Evolutionary conservation across 2,329 filamentous ascomycete genomes (phyloP).

Genomic region (Apiospora malaysiana): DNA sequence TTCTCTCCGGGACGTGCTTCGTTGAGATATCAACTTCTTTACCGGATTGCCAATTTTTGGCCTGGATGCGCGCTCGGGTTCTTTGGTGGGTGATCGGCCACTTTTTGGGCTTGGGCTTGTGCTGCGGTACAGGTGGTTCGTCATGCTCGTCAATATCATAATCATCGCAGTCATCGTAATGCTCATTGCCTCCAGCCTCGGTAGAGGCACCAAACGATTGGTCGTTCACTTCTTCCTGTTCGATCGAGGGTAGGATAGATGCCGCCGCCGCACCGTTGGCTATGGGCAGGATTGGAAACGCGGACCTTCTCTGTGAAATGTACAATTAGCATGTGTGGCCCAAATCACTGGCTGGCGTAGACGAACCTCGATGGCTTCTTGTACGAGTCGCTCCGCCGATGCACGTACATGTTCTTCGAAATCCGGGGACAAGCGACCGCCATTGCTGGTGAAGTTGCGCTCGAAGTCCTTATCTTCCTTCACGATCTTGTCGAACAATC

Average conservation of each 20-base stretch:
- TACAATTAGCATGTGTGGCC: background rate
- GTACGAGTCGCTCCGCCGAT: background rate
- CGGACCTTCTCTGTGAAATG: background rate
- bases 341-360: background rate
- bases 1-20: background rate
- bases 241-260: background rate
- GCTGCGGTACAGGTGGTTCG: background rate
- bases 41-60: slow-evolving; percentile 37
- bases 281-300: background rate
- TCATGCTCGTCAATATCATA: background rate
- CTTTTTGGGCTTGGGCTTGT: background rate
- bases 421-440: background rate
- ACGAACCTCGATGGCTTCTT: background rate
- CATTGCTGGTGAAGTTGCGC: background rate
- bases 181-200: slow-evolving; percentile 25
- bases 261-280: background rate
- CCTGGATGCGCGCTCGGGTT: slow-evolving; percentile 32
- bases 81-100: slow-evolving; percentile 31
- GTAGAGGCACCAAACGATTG: slow-evolving; percentile 20
- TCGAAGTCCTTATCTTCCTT: background rate
- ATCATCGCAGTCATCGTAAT: background rate
- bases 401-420: background rate
- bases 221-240: slow-evolving; percentile 19
- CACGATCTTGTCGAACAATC: background rate
- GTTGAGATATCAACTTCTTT: slow-evolving; percentile 28